Conservation (phyloP, 73 alveolate genomes). For the Paramecium biaurelia region DNA sequence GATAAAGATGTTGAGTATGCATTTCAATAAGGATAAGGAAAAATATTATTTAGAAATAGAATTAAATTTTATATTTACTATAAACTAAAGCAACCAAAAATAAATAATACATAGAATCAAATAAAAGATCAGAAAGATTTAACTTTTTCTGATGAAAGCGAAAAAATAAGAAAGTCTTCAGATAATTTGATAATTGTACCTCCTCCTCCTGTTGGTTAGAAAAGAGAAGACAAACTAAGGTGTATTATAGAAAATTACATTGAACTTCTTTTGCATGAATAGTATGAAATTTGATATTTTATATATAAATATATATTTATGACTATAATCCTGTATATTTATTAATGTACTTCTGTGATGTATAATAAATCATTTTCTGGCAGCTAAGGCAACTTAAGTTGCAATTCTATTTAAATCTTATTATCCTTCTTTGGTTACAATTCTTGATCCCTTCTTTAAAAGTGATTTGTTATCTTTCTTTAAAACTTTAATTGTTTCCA, state of each 20-base stretch:
- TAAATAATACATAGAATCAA: neutral
- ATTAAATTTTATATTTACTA: neutral
- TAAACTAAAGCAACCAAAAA: neutral
- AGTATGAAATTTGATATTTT: neutral
- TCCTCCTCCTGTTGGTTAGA: neutral
- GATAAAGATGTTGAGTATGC: neutral
- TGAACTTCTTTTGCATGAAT: neutral
- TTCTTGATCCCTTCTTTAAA: conserved; percentile 65
- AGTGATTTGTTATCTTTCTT: conserved; percentile 72
- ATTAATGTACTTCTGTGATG: neutral
- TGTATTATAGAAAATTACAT: neutral
- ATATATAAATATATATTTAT: neutral
- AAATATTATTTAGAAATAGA: neutral
- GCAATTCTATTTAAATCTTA: conserved; percentile 73
- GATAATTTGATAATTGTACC: neutral
- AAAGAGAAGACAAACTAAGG: neutral
- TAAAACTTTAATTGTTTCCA: conserved; percentile 83
- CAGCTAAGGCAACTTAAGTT: conserved; percentile 64
- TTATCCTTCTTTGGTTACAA: conserved; percentile 71
- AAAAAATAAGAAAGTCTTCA: neutral
- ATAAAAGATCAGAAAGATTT: neutral
- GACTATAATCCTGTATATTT: neutral
- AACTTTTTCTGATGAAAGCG: neutral
- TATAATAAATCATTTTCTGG: conserved; percentile 27
- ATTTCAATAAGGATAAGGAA: neutral